A percentile compares a stretch with the other conserved stretches of the same genome.
These are phyloP conservation scores for Phytopythium kandeliae DNA, from an alignment of 352 stramenopile species.

Conservation along the genomic window DNA sequence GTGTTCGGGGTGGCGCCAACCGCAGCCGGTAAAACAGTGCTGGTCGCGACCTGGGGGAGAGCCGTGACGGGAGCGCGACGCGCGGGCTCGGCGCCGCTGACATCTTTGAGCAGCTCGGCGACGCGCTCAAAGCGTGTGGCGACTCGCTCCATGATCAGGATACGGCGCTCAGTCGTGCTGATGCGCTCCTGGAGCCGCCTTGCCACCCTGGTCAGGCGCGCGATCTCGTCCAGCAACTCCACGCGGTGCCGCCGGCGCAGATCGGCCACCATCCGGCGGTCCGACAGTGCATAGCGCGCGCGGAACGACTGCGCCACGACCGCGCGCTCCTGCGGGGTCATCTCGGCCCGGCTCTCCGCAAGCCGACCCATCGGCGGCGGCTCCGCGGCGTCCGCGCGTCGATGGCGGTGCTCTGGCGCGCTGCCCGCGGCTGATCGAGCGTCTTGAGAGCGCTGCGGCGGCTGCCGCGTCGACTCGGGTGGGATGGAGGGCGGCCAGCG, in stretches of 20 bases:
- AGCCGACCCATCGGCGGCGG: no score
- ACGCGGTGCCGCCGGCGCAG: conserved; percentile 17
- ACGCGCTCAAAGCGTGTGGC: conserved; percentile 22
- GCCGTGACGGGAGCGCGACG: no score
- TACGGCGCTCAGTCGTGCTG: conserved; percentile 25
- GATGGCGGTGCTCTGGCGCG: neutral
- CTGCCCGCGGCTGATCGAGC: neutral
- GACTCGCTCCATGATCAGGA: conserved; percentile 29
- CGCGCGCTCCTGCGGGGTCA: conserved; percentile 5
- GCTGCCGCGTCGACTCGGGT: neutral
- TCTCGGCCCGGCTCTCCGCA: neutral
- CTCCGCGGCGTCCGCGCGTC: neutral
- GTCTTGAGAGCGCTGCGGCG: no score
- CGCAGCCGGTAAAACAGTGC: no score
- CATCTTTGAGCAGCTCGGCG: conserved; percentile 14
- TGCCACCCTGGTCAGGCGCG: conserved; percentile 22
- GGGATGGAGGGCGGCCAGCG: neutral
- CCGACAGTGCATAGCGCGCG: conserved; percentile 16
- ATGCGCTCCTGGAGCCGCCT: conserved; percentile 25
- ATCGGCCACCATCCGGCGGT: conserved; percentile 12
- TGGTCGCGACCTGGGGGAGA: no score
- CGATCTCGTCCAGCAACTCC: conserved; percentile 33
- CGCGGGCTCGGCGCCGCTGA: conserved; percentile 1
- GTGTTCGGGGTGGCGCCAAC: no score
- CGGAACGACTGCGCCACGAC: conserved; percentile 16